Evolutionary conservation across 129 eudicot genomes (phyloP), one percentile per base, ranked within the genome.

Genomic region (Artemisia annua): DNA sequence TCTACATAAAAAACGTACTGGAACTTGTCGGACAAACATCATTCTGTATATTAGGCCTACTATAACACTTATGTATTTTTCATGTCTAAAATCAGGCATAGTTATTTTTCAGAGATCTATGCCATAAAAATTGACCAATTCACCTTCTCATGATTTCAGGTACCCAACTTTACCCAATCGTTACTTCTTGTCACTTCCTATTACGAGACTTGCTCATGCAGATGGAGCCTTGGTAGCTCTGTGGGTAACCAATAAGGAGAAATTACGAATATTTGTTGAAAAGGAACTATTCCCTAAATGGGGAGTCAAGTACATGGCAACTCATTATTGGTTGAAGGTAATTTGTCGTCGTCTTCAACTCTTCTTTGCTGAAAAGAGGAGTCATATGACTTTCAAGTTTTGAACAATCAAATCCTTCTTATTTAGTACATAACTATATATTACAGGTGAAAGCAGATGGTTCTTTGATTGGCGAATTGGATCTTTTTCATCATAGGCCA

Each of bases 221-320:
- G 70, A 43, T 39, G 98, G 97, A 65, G 89, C 98, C 7, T 67
- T 93, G 67, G 85, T 93, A 66, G 98, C 96, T 74, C 75, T 93
- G 64, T 93, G 98, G 98, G 92, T 93, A 43, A 93, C 98, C 44
- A 93, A 93, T 71, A 89, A 95, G 70, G 98, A 93, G 80, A 93
- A 93, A 75, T 61, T 93, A 46, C 80, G 98, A 52, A 75, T 72
- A 75, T 93, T 93, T 78, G 89, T 93, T 24, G 97, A 93, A 80
- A 84, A 84, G 11, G 98, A 89, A 50, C 66, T 93, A 67, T 93
- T 93, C 71, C 96, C 97, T 15, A 83, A 81, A 60, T 93, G 97
- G 98, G 98, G 98, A 48, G 92, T 93, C 65, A 84, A 85, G 69
- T 79, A 87, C 77, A 67, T 79, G 75, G 89, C 92, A 64, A 93